These are phyloP conservation scores for Telfairia occidentalis DNA, from an alignment of 331 rosid species.

Conservation along the genomic window DNA sequence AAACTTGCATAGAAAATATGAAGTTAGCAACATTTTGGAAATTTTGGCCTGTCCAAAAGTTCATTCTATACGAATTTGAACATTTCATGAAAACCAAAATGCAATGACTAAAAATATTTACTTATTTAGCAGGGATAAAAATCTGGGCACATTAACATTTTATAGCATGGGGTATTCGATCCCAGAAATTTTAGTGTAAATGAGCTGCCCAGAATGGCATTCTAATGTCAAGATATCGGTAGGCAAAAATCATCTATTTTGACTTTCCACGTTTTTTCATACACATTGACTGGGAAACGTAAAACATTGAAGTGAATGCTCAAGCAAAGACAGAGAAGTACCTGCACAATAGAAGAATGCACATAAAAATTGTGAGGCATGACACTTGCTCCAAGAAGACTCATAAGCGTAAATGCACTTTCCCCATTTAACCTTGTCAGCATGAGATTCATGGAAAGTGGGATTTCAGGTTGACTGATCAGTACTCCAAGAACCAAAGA, in stretches of 20 bases:
- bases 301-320: background rate
- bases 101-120: background rate
- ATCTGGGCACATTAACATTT: background rate
- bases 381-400: conserved; percentile 88
- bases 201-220: background rate
- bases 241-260: background rate
- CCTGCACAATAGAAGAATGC: conserved; percentile 91
- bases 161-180: background rate
- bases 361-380: conserved; percentile 90
- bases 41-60: background rate
- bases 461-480: conserved; percentile 50
- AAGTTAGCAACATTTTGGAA: background rate
- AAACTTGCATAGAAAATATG: background rate
- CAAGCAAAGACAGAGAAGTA: conserved; percentile 24
- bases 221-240: background rate
- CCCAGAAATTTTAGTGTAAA: background rate
- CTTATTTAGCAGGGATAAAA: background rate
- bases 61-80: background rate
- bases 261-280: background rate
- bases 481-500: conserved; percentile 53
- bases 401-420: conserved; percentile 74
- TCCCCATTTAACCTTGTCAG: conserved; percentile 62
- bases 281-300: background rate
- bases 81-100: background rate
- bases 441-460: conserved; percentile 55